Conservation (phyloP, 495 filamentous ascomycete genomes). For the Penicillium paxilli region DNA sequence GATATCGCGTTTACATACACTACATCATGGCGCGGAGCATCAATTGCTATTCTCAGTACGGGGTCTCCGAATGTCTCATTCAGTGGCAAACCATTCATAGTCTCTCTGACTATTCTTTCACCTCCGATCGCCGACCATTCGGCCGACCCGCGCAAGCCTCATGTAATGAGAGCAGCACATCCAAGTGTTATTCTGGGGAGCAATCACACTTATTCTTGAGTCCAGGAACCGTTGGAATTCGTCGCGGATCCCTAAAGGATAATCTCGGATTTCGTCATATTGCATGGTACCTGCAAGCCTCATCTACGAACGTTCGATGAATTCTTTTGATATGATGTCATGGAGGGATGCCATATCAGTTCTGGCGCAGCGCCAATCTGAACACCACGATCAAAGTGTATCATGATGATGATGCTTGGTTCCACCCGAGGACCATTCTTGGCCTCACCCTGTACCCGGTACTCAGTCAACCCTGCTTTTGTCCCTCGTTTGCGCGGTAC, state of each 20-base stretch:
- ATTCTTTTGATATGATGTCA: neutral
- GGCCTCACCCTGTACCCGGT: neutral
- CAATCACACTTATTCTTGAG: neutral
- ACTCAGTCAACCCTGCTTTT: neutral
- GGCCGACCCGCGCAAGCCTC: neutral
- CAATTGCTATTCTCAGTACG: neutral
- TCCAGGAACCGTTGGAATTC: neutral
- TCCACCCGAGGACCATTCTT: neutral
- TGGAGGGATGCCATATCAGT: neutral
- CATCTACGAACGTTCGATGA: neutral
- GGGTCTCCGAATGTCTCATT: neutral
- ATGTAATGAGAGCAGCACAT: neutral
- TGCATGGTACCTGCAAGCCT: neutral
- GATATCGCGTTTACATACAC: too few relatives aligned
- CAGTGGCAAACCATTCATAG: neutral
- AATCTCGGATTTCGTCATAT: neutral
- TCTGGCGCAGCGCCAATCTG: neutral
- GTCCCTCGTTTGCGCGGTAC: conserved; percentile 1
- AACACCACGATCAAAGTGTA: neutral
- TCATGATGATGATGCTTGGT: neutral
- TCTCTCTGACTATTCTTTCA: neutral
- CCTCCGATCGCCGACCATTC: neutral
- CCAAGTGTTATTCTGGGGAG: neutral
- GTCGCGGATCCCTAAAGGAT: neutral
- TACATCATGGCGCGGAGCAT: too few relatives aligned